Evolutionary conservation across 2,329 filamentous ascomycete genomes (phyloP), one percentile per base, ranked within the genome.

Genomic region (Aschersonia sp.): DNA sequence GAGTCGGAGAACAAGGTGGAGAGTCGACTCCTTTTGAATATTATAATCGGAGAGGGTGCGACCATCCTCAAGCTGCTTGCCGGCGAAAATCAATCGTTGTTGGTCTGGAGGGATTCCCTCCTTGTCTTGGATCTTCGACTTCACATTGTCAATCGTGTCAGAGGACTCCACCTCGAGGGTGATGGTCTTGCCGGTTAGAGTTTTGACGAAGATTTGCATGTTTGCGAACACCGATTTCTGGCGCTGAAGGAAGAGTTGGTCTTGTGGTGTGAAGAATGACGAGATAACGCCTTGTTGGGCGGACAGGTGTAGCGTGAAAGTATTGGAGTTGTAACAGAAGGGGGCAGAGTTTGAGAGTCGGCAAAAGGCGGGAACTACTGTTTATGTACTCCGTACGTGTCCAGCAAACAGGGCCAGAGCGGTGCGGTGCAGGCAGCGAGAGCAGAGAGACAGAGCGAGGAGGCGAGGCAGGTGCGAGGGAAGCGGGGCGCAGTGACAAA

Each of bases 101-200:
- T 97, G 89, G 63, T 96, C 89, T 9, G 89, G 89, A 44, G 89
- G 90, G 49, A 97, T 96, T 42, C 90, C 90, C 70, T 97, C 90
- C 80, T 97, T 96, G 63, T 97, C 90, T 69, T 97, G 90, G 46
- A 96, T 97, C 80, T 96, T 97, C 45, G 78, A 81, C 82, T 97
- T 96, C 35, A 96, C 90, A 53, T 96, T 95, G 74, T 95, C 89
- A 68, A 95, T 95, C 45, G 89, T 95, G 61, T 95, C 89, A 2
- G 80, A 86, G 0, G 84, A 88, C 66, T 94, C 87, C 5, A 94
- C 87, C 71, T 94, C 73, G 41, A 67, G 63, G 49, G 65, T 68
- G 57, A 68, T 67, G 54, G 64, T 67, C 65, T 68, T 67, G 61
- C 88, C 88, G 68, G 89, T 95, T 61, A 95, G 67, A 68, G 49